phyloP scores from a whole-genome alignment of 2,329 filamentous ascomycete species.

The Pseudopyrenochaeta lycopersici region DNA sequence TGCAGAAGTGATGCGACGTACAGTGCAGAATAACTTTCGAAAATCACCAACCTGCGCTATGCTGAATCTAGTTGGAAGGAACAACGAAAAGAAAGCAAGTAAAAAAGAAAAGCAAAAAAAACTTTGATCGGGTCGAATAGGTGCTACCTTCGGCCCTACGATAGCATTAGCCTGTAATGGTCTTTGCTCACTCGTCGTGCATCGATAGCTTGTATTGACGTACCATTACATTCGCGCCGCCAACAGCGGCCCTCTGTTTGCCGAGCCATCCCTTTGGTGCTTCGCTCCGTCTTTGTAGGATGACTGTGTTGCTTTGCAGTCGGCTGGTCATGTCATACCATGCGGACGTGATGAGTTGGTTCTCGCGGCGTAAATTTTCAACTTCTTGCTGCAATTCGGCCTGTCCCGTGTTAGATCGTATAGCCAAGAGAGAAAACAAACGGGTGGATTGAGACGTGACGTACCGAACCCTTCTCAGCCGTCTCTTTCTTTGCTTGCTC shows the following conservation, averaged over 20 bases:
- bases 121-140: conserved; percentile 19
- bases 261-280: conserved; percentile 83
- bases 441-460: conserved; percentile 7
- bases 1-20: too few species aligned
- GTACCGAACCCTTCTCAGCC: conserved; percentile 48
- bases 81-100: background rate
- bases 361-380: conserved; percentile 78
- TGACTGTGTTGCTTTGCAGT: conserved; percentile 83
- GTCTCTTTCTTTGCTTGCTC: conserved; percentile 45
- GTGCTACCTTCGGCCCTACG: conserved; percentile 29
- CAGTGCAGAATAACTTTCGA: too few species aligned
- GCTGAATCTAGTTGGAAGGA: background rate
- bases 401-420: conserved; percentile 19
- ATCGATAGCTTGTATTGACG: conserved; percentile 1
- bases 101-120: conserved; percentile 8
- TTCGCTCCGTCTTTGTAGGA: conserved; percentile 77
- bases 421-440: background rate
- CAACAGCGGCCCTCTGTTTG: conserved; percentile 72
- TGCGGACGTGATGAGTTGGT: conserved; percentile 79
- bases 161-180: background rate
- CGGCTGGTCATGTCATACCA: conserved; percentile 85
- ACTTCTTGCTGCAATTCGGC: conserved; percentile 57
- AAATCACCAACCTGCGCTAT: background rate
- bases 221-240: conserved; percentile 33
- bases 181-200: background rate